Conservation (phyloP, 2,329 filamentous ascomycete genomes). For the Lecanicillium sp. region DNA sequence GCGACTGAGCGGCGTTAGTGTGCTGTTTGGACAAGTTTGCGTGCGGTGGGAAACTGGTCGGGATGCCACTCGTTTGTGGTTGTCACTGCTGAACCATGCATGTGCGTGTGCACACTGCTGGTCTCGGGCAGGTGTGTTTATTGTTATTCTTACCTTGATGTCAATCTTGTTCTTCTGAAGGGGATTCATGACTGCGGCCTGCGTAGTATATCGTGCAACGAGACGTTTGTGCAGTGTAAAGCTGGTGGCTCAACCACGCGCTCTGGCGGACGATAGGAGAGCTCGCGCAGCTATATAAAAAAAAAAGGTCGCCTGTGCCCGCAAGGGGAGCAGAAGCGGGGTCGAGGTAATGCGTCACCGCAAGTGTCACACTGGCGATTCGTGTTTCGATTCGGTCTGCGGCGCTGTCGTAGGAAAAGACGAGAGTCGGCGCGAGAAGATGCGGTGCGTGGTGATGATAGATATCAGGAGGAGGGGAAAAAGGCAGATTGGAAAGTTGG, state of each 20-base stretch:
- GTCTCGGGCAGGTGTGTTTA: too few species aligned
- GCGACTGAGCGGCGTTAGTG: constrained; percentile 64
- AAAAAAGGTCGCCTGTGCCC: constrained; percentile 5
- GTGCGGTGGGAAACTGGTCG: too few species aligned
- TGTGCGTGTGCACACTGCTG: too few species aligned
- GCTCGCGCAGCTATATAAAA: neutral
- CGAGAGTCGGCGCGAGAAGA: too few species aligned
- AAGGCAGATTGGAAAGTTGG: too few species aligned
- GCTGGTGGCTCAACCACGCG: neutral
- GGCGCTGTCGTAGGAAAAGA: too few species aligned
- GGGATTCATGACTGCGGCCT: constrained; percentile 67
- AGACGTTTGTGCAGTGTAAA: neutral
- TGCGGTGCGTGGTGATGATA: too few species aligned
- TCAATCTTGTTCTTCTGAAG: constrained; percentile 99
- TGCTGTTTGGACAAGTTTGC: too few species aligned
- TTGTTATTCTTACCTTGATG: constrained; percentile 76
- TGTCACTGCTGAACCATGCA: too few species aligned
- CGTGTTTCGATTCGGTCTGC: neutral
- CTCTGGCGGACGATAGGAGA: constrained; percentile 1
- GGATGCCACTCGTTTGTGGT: too few species aligned
- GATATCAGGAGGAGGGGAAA: too few species aligned
- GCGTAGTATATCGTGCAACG: neutral
- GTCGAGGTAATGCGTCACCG: constrained; percentile 8
- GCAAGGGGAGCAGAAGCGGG: constrained; percentile 1
- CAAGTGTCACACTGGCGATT: neutral